Evolutionary conservation across 306 rosid species (phyloP).

Genomic region (Abrus precatorius): DNA sequence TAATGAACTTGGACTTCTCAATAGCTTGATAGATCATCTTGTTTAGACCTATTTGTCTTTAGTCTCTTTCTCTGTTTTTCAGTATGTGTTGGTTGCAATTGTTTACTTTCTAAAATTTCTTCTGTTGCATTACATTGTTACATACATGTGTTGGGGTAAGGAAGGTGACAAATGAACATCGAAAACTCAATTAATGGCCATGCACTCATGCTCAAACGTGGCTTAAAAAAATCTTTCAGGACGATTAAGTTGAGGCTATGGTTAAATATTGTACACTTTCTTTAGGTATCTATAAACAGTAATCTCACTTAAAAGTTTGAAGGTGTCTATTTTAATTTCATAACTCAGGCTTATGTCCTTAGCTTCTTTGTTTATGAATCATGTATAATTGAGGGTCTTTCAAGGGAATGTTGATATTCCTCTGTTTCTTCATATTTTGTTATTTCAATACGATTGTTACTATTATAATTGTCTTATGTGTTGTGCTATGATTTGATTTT

Average conservation of each 20-base stretch:
- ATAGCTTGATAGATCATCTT: no score
- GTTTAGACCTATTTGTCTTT: background rate
- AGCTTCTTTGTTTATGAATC: background rate
- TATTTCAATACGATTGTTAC: background rate
- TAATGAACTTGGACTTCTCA: no score
- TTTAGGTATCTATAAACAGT: background rate
- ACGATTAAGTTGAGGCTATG: constrained; percentile 3
- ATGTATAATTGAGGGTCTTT: background rate
- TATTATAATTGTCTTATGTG: background rate
- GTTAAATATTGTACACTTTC: background rate
- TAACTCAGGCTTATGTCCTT: background rate
- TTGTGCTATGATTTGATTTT: background rate
- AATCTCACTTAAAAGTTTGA: background rate
- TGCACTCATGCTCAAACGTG: constrained; percentile 1
- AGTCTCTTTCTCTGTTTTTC: background rate
- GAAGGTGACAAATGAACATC: background rate
- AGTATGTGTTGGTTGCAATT: background rate
- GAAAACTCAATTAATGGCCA: background rate
- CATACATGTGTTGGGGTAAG: background rate
- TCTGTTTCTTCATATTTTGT: background rate
- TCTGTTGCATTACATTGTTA: no score
- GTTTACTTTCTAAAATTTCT: background rate
- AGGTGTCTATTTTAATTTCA: background rate
- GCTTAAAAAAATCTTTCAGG: background rate
- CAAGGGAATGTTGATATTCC: constrained; percentile 10